Evolutionary conservation across 108 stramenopile genomes (phyloP), one percentile per base, ranked within the genome.

Genomic region (Cylindrotheca fusiformis): DNA sequence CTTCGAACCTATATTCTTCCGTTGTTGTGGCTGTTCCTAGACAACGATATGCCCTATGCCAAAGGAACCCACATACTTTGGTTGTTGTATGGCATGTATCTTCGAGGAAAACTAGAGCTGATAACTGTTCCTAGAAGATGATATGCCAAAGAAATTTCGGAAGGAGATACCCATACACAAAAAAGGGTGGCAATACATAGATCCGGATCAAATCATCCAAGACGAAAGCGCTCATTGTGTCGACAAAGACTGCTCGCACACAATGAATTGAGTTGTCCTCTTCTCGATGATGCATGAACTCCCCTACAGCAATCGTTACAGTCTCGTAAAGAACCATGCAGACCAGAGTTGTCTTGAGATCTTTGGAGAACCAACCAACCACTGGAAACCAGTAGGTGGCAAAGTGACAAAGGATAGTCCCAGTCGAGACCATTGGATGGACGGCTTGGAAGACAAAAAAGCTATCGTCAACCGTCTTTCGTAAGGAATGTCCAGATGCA

Each of bases 151-250:
- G 14, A 14, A 41, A 41, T 14, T 6, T 41, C 24, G 62, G 62
- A n/a, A 63, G 52, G 6, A 63, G 28, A 20, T 53, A 53, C 12
- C 17, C 10, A 24, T 63, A 63, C 4, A 63, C 62, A 29, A 63
- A 63, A 10, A 63, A 29, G 19, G 62, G 62, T 19, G 62, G 26
- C 3, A 52, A 4, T 4, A 63, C 5, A 54, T 63, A 63, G 8
- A 27, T 25, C 10, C 62, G 50, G 4, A 63, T 10, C 14, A 63
- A 4, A n/a, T 63, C 62, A 57, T 63, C 27, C 10, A 67, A n/a
- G 12, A 41, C 36, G 14, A 10, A 41, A 14, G 6, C 14, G 10
- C 14, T 6, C 36, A 41, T 41, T 41, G 6, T 6, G 14, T 41
- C 10, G 36, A 41, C 14, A 14, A 41, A 41, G 36, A 14, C 6